These are phyloP conservation scores for Hibiscus mutabilis DNA, from an alignment of 345 rosid genomes.

Conservation along the genomic window DNA sequence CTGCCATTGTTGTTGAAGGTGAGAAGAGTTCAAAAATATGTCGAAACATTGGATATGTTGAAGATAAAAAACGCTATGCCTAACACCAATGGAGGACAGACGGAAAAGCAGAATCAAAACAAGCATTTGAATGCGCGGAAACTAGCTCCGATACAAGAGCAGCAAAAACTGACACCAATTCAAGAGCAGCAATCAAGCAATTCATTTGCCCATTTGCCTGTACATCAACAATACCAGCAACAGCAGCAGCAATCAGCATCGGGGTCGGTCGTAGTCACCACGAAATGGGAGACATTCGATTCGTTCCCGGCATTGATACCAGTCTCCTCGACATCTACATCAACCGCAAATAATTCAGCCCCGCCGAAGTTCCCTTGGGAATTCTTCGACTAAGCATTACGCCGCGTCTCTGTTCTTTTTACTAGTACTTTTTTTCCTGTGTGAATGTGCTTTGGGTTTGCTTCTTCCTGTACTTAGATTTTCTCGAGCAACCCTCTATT, in stretches of 20 bases:
- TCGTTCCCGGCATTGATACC: conserved; percentile 31
- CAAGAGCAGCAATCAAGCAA: conserved; percentile 34
- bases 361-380: conserved; percentile 91
- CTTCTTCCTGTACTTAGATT: conserved; percentile 68
- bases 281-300: conserved; percentile 96
- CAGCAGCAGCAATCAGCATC: conserved; percentile 32
- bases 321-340: conserved; percentile 31
- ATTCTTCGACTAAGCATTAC: conserved; percentile 49
- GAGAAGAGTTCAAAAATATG: conserved; percentile 86
- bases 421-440: conserved; percentile 26
- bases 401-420: conserved; percentile 7
- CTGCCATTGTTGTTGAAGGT: conserved; percentile 39
- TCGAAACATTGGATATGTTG: conserved; percentile 75
- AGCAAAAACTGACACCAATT: conserved; percentile 29
- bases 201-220: conserved; percentile 38
- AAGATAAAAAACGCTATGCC: conserved; percentile 70
- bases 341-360: conserved; percentile 23
- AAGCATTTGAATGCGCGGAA: conserved; percentile 36
- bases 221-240: conserved; percentile 29
- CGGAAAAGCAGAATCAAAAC: conserved; percentile 7
- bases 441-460: conserved; percentile 50
- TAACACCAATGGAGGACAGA: conserved; percentile 28
- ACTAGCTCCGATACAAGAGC: conserved; percentile 14
- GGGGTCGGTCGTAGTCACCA: conserved; percentile 58
- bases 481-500: conserved; percentile 27